Conservation (phyloP, 2,329 filamentous ascomycete genomes). For the Talaromyces sp. region DNA sequence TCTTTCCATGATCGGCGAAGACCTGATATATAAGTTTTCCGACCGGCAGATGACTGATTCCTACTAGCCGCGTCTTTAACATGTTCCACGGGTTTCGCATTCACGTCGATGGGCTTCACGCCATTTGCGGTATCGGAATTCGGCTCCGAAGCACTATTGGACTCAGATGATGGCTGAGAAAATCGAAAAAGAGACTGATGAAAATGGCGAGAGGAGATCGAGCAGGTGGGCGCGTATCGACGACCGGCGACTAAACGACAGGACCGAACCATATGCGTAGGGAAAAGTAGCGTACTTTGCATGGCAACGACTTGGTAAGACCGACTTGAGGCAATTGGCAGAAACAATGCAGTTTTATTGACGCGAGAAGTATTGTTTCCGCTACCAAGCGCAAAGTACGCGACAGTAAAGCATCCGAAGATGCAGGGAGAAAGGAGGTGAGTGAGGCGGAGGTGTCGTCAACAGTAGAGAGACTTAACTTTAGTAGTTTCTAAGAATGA, state of each 20-base stretch:
- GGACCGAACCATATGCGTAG: slow-evolving; percentile 30
- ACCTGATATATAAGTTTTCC: slow-evolving; percentile 37
- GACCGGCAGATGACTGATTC: slow-evolving; percentile 24
- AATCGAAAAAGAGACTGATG: slow-evolving; percentile 32
- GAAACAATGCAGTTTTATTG: slow-evolving; percentile 20
- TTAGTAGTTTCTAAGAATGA: neutral
- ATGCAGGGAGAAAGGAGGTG: neutral
- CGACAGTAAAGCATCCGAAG: slow-evolving; percentile 16
- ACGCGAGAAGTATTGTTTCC: slow-evolving; percentile 20
- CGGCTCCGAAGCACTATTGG: slow-evolving; percentile 26
- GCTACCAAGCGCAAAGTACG: slow-evolving; percentile 21
- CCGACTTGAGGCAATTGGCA: slow-evolving; percentile 22
- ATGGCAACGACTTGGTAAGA: slow-evolving; percentile 38
- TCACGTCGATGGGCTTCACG: slow-evolving; percentile 13
- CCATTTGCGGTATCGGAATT: slow-evolving; percentile 24
- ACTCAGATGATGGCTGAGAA: slow-evolving; percentile 29
- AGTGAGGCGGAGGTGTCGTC: neutral
- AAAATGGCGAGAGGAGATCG: slow-evolving; percentile 30
- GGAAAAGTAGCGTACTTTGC: slow-evolving; percentile 35
- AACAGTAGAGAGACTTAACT: neutral
- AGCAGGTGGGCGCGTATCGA: slow-evolving; percentile 30
- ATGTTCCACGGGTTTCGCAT: slow-evolving; percentile 14
- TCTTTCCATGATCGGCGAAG: slow-evolving; percentile 39
- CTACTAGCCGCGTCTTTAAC: neutral
- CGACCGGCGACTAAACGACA: slow-evolving; percentile 38